A percentile compares a stretch with the other conserved stretches of the same genome.
Evolutionary conservation across 257 asterid genomes (phyloP).

Genomic region (Asclepias syriaca): DNA sequence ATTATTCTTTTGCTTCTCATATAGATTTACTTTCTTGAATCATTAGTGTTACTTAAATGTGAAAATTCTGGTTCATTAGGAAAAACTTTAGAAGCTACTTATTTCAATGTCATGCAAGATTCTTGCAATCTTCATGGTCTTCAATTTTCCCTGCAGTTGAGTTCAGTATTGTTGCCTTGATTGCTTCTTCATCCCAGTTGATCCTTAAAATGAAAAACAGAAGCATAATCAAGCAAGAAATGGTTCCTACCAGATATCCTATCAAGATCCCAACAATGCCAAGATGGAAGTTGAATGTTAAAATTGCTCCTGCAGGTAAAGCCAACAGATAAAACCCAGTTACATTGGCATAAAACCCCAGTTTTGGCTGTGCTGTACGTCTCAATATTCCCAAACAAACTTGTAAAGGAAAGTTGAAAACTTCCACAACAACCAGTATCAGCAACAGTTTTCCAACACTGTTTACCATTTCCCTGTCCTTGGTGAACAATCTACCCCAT

Average conservation of each 20-base stretch:
- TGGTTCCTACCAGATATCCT: slow-evolving; percentile 62
- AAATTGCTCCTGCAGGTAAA: slow-evolving; percentile 54
- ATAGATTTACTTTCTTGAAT: background rate
- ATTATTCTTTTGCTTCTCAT: too few species aligned
- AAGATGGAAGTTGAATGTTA: slow-evolving; percentile 48
- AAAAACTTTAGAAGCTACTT: background rate
- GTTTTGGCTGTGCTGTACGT: slow-evolving; percentile 81
- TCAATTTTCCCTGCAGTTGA: slow-evolving; percentile 7
- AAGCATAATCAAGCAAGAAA: slow-evolving; percentile 49
- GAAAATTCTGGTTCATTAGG: background rate
- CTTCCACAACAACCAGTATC: slow-evolving; percentile 57
- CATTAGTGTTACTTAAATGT: background rate
- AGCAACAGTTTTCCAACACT: slow-evolving; percentile 48
- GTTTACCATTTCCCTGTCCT: slow-evolving; percentile 34
- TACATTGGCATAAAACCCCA: slow-evolving; percentile 64
- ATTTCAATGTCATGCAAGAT: background rate
- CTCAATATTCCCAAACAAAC: slow-evolving; percentile 84
- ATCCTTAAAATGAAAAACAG: slow-evolving; percentile 50
- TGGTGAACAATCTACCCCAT: slow-evolving; percentile 71
- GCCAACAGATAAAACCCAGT: slow-evolving; percentile 67
- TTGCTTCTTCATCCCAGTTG: slow-evolving; percentile 62
- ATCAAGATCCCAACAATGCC: slow-evolving; percentile 66
- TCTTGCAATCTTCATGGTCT: slow-evolving; percentile 15
- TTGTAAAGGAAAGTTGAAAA: slow-evolving; percentile 66
- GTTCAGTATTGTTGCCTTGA: slow-evolving; percentile 40